These are phyloP conservation scores for Leccinum broughii DNA, from an alignment of 768 basidiomycete species.

Conservation along the genomic window DNA sequence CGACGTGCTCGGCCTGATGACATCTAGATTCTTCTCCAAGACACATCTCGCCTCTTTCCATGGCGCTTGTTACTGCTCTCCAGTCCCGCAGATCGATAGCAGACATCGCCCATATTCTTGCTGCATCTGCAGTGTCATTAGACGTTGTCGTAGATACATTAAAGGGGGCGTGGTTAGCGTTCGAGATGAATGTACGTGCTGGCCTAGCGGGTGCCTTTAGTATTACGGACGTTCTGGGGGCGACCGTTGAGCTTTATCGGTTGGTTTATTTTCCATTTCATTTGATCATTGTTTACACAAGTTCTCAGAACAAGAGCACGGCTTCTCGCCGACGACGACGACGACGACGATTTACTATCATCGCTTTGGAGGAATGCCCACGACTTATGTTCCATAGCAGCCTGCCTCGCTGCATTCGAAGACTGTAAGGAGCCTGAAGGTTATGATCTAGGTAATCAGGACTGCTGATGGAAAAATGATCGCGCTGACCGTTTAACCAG, in stretches of 20 bases:
- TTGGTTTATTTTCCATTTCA: slow-evolving; percentile 11
- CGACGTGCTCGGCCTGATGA: slow-evolving; percentile 15
- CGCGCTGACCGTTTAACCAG: slow-evolving; percentile 36
- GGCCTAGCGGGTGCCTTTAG: slow-evolving; percentile 43
- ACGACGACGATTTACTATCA: slow-evolving; percentile 43
- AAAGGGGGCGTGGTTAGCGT: slow-evolving; percentile 43
- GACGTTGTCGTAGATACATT: slow-evolving; percentile 49
- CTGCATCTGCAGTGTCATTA: slow-evolving; percentile 41
- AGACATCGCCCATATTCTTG: slow-evolving; percentile 61
- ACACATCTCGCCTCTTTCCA: slow-evolving; percentile 20
- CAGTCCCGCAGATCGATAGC: slow-evolving; percentile 52
- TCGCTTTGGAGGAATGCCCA: slow-evolving; percentile 61
- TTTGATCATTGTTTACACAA: slow-evolving; percentile 8
- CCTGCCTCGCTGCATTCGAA: slow-evolving; percentile 64
- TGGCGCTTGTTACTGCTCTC: slow-evolving; percentile 42
- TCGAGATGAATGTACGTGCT: slow-evolving; percentile 44
- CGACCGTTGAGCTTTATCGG: slow-evolving; percentile 41
- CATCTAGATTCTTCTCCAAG: slow-evolving; percentile 33
- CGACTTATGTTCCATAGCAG: slow-evolving; percentile 63
- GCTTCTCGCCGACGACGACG: slow-evolving; percentile 23
- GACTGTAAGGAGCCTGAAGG: slow-evolving; percentile 59
- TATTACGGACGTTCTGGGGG: slow-evolving; percentile 51
- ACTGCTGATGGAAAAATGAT: slow-evolving; percentile 10
- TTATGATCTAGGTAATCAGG: slow-evolving; percentile 59
- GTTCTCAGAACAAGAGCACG: slow-evolving; percentile 35